These are phyloP conservation scores for Dipodascus albidus DNA, from an alignment of 805 yeast genomes.

Conservation along the genomic window DNA sequence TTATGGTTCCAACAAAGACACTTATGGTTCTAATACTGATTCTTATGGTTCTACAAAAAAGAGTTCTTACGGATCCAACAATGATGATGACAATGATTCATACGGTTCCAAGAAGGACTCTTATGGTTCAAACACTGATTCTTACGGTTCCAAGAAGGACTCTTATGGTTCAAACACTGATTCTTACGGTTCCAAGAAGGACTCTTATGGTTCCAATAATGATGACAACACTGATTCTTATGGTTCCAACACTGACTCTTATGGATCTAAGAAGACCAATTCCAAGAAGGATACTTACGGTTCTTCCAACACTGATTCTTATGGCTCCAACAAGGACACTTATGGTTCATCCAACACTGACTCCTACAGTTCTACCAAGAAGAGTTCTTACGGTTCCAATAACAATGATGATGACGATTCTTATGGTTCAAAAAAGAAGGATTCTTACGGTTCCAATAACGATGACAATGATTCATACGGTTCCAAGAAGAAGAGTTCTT, in stretches of 20 bases:
- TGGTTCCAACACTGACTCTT: conserved; percentile 5
- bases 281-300: conserved; percentile 6
- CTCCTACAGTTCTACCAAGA: conserved; percentile 1
- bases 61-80: conserved; percentile 2
- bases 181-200: conserved; percentile 2
- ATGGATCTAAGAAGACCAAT: conserved; percentile 4
- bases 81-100: conserved; percentile 5
- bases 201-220: conserved; percentile 3
- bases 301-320: conserved; percentile 3
- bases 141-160: conserved; percentile 2
- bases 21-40: conserved; percentile 1
- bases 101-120: conserved; percentile 6
- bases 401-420: conserved; percentile 6
- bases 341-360: conserved; percentile 3
- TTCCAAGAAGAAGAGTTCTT: conserved; percentile 2
- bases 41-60: conserved; percentile 1
- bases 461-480: conserved; percentile 5
- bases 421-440: conserved; percentile 5
- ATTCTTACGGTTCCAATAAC: conserved; percentile 5
- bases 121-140: conserved; percentile 3
- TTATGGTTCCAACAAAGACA: background rate
- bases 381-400: conserved; percentile 3
- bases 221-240: conserved; percentile 5
- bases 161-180: conserved; percentile 1
- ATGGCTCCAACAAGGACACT: conserved; percentile 2